phyloP scores from a whole-genome alignment of 768 basidiomycete genomes.

The Ramaria rubella region DNA sequence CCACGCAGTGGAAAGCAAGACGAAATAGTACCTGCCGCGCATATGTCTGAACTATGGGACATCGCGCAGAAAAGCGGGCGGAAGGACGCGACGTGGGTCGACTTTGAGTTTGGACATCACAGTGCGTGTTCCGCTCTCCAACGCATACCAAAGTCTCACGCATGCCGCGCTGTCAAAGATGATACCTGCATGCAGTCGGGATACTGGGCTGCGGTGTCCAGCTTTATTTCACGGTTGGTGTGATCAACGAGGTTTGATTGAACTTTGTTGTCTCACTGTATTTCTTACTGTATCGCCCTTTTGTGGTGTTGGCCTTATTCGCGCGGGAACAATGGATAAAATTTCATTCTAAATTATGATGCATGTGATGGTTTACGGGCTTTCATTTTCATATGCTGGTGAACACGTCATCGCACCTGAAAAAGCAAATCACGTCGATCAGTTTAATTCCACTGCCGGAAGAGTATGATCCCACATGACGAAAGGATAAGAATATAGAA shows the following conservation, averaged over 20 bases:
- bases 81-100: conserved; percentile 22
- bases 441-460: too few species aligned
- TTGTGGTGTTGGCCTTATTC: neutral
- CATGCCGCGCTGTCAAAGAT: conserved; percentile 18
- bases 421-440: too few species aligned
- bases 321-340: neutral
- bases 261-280: too few species aligned
- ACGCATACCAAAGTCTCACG: neutral
- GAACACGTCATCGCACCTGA: too few species aligned
- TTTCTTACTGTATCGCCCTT: neutral
- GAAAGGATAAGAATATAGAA: conserved; percentile 14
- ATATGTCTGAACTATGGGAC: conserved; percentile 73
- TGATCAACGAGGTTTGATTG: too few species aligned
- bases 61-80: conserved; percentile 33
- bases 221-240: conserved; percentile 3
- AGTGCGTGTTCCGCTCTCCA: conserved; percentile 10
- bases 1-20: conserved; percentile 65
- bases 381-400: neutral
- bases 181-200: conserved; percentile 12
- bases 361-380: neutral
- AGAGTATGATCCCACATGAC: too few species aligned
- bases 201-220: conserved; percentile 10
- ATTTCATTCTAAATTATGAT: neutral
- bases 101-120: conserved; percentile 31
- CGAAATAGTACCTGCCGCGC: conserved; percentile 65